Percentiles rank a stretch among this genome's conserved stretches.
Conservation (phyloP, 768 basidiomycete genomes). For the Suillus sp. region DNA sequence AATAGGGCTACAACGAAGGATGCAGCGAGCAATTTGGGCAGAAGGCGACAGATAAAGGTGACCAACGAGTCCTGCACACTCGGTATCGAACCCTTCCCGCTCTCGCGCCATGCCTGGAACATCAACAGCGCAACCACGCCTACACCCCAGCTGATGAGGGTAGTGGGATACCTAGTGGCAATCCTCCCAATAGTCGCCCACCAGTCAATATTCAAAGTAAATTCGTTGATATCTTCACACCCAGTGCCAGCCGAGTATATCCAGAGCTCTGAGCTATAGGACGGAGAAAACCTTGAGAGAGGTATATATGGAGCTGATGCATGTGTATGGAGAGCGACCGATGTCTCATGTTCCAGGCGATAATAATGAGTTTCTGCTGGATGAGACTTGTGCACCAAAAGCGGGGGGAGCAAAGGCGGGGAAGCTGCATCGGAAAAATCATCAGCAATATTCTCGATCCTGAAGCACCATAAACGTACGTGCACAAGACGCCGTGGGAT, state of each 20-base stretch:
- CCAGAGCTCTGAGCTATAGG: constrained; percentile 51
- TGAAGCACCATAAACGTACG: constrained; percentile 22
- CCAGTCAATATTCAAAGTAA: constrained; percentile 71
- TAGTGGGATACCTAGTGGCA: constrained; percentile 74
- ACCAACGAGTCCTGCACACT: constrained; percentile 51
- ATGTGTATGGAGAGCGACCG: constrained; percentile 63
- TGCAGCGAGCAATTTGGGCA: constrained; percentile 44
- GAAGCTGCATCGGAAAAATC: constrained; percentile 37
- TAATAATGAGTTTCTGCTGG: constrained; percentile 69
- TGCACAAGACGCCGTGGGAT: constrained; percentile 27
- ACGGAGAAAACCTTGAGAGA: constrained; percentile 16
- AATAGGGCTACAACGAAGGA: constrained; percentile 52
- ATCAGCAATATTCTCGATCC: constrained; percentile 12
- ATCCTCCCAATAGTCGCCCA: constrained; percentile 68
- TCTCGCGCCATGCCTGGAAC: constrained; percentile 49
- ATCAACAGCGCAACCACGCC: constrained; percentile 66
- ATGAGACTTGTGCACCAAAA: constrained; percentile 66
- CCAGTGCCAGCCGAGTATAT: constrained; percentile 57
- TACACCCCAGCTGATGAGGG: constrained; percentile 70
- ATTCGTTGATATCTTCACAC: constrained; percentile 42
- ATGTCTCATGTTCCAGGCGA: constrained; percentile 41
- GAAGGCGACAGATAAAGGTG: constrained; percentile 40
- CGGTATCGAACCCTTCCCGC: constrained; percentile 38
- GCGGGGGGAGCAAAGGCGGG: constrained; percentile 52
- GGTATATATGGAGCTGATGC: constrained; percentile 64